Evolutionary conservation across 2,329 filamentous ascomycete species (phyloP).

Genomic region (Claviceps monticola): DNA sequence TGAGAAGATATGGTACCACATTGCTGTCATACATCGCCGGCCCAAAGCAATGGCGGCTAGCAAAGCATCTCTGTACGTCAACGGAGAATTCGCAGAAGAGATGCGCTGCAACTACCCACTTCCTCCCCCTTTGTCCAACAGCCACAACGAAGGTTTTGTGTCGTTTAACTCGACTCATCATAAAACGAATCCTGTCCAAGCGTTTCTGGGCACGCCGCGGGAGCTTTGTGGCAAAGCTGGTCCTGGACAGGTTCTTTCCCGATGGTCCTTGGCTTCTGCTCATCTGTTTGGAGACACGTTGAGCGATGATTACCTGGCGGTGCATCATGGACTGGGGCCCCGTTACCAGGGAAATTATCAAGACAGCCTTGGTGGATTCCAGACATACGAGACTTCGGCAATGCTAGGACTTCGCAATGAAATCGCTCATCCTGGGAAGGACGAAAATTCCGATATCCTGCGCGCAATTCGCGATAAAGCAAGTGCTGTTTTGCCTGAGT

Average conservation of each 20-base stretch:
- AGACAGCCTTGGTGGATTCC: slow-evolving; percentile 87
- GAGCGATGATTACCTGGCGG: slow-evolving; percentile 82
- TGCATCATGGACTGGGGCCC: slow-evolving; percentile 79
- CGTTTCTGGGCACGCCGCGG: slow-evolving; percentile 84
- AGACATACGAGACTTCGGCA: slow-evolving; percentile 90
- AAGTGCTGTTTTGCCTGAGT: slow-evolving; percentile 67
- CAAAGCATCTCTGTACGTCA: slow-evolving; percentile 76
- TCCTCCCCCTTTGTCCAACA: slow-evolving; percentile 50
- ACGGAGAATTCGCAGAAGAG: slow-evolving; percentile 90
- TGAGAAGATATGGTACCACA: slow-evolving; percentile 78
- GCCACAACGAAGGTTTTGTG: slow-evolving; percentile 53
- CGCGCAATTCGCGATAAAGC: slow-evolving; percentile 78
- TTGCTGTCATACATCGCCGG: slow-evolving; percentile 73
- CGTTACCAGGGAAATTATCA: slow-evolving; percentile 94
- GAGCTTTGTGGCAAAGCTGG: slow-evolving; percentile 70
- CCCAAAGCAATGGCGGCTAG: slow-evolving; percentile 62
- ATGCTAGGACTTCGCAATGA: slow-evolving; percentile 85
- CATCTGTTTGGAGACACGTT: slow-evolving; percentile 78
- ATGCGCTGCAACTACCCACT: slow-evolving; percentile 78
- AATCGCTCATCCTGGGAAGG: slow-evolving; percentile 74
- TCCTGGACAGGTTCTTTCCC: slow-evolving; percentile 57
- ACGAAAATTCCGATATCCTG: slow-evolving; percentile 83
- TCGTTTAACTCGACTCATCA: slow-evolving; percentile 46
- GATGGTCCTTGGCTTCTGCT: slow-evolving; percentile 81
- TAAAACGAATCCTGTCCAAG: slow-evolving; percentile 62